Percentiles rank a stretch among this genome's conserved stretches.
These are phyloP conservation scores for Cutaneotrichosporon curvatum DNA, from an alignment of 1,284 basidiomycete species.

Conservation along the genomic window DNA sequence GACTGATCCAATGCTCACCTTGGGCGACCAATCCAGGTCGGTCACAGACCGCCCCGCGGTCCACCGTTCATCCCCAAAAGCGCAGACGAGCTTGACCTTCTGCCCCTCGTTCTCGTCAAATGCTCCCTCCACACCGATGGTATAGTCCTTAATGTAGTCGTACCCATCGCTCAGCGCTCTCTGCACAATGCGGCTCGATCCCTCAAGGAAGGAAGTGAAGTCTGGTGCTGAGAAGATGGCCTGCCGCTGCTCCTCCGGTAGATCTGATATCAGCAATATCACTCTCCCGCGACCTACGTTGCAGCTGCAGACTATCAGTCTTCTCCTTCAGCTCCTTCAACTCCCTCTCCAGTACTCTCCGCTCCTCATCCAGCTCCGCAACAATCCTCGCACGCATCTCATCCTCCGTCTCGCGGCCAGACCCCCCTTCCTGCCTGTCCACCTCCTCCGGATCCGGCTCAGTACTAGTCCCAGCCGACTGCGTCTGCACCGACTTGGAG, in stretches of 20 bases:
- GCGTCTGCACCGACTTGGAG: conserved; percentile 88
- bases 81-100: conserved; percentile 76
- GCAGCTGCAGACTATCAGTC: conserved; percentile 56
- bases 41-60: conserved; percentile 89
- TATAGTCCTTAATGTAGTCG: conserved; percentile 95
- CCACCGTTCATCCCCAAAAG: conserved; percentile 81
- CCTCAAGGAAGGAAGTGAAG: conserved; percentile 87
- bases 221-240: conserved; percentile 77
- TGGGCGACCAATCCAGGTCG: conserved; percentile 93
- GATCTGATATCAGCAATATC: conserved; percentile 50
- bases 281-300: conserved; percentile 20
- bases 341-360: conserved; percentile 64
- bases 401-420: conserved; percentile 55
- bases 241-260: conserved; percentile 73
- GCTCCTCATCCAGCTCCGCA: conserved; percentile 53
- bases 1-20: conserved; percentile 51
- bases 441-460: conserved; percentile 42
- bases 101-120: conserved; percentile 80
- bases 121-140: conserved; percentile 67
- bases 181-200: conserved; percentile 90
- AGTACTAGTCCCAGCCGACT: conserved; percentile 28
- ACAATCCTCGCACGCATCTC: conserved; percentile 64
- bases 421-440: conserved; percentile 43
- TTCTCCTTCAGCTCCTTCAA: conserved; percentile 73
- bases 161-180: conserved; percentile 93